phyloP scores from a whole-genome alignment of 2,329 filamentous ascomycete genomes.

The Colletotrichum horii region DNA sequence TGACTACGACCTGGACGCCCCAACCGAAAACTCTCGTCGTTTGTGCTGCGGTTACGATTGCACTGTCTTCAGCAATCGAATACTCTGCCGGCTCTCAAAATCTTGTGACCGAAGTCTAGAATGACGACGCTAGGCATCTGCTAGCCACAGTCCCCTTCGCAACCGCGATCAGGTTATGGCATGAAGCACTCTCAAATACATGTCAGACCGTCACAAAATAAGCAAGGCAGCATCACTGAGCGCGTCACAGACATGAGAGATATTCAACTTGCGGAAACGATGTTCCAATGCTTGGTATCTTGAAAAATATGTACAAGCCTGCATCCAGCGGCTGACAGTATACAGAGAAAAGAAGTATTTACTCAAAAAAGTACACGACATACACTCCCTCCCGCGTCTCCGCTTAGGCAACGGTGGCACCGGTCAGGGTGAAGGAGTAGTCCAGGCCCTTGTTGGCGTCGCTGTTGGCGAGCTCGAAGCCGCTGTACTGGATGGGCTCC shows the following conservation, averaged over 20 bases:
- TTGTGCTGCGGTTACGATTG: not conserved
- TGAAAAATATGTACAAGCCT: not conserved
- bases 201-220: fast-evolving
- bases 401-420: constrained; percentile 27
- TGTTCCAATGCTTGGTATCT: not conserved
- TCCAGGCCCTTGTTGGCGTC: constrained; percentile 43
- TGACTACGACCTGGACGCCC: not conserved
- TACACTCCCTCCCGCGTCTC: not conserved
- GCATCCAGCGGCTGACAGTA: not conserved
- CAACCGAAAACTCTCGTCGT: not conserved
- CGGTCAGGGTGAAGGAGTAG: constrained; percentile 39
- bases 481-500: constrained; percentile 47
- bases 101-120: not conserved
- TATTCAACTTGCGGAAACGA: not conserved
- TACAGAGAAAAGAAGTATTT: not conserved
- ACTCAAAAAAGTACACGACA: not conserved
- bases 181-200: not conserved
- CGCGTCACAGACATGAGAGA: fast-evolving
- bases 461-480: constrained; percentile 38
- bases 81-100: not conserved
- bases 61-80: not conserved
- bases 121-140: not conserved
- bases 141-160: no score
- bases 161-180: not conserved
- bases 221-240: fast-evolving